A percentile compares a stretch with the other conserved stretches of the same genome.
phyloP scores from a whole-genome alignment of 2,329 filamentous ascomycete species.

The Anisogramma anomala region DNA sequence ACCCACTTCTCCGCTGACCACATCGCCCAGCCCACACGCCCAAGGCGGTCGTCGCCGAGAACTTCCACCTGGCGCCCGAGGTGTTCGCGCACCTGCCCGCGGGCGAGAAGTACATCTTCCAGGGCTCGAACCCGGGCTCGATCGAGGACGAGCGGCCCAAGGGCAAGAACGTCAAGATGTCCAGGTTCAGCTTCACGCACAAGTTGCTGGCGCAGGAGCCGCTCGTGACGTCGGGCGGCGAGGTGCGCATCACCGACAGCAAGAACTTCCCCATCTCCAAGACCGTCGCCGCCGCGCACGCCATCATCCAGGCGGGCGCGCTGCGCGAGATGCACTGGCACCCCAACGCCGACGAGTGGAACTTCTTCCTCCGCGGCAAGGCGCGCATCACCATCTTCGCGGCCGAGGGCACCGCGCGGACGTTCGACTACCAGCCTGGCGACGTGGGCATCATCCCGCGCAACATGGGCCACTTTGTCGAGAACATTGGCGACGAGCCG shows the following conservation, averaged over 20 bases:
- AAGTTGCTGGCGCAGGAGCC: constrained; percentile 60
- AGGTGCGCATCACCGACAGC: constrained; percentile 66
- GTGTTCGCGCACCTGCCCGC: constrained; percentile 57
- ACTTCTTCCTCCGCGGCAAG: constrained; percentile 62
- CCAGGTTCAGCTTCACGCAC: constrained; percentile 58
- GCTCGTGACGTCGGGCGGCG: constrained; percentile 53
- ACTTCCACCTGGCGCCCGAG: constrained; percentile 61
- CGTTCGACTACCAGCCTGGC: constrained; percentile 64
- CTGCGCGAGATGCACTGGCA: constrained; percentile 79
- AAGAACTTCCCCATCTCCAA: constrained; percentile 63
- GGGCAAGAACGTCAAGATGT: constrained; percentile 51
- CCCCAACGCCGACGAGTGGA: constrained; percentile 69
- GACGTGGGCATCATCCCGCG: constrained; percentile 67
- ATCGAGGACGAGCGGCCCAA: constrained; percentile 55
- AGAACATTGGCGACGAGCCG: constrained; percentile 68
- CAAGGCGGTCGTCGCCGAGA: constrained; percentile 59
- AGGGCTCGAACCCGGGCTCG: constrained; percentile 51
- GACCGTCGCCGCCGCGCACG: constrained; percentile 60
- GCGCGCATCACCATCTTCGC: constrained; percentile 67
- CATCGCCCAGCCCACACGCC: constrained; percentile 48
- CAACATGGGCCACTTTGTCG: constrained; percentile 72
- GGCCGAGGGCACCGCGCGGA: constrained; percentile 55
- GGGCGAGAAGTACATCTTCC: constrained; percentile 66
- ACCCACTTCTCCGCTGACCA: no score
- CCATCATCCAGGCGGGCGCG: constrained; percentile 59